Percentiles rank a stretch among this genome's conserved stretches.
Conservation (phyloP, 257 asterid species). For the Plantago ovata region DNA sequence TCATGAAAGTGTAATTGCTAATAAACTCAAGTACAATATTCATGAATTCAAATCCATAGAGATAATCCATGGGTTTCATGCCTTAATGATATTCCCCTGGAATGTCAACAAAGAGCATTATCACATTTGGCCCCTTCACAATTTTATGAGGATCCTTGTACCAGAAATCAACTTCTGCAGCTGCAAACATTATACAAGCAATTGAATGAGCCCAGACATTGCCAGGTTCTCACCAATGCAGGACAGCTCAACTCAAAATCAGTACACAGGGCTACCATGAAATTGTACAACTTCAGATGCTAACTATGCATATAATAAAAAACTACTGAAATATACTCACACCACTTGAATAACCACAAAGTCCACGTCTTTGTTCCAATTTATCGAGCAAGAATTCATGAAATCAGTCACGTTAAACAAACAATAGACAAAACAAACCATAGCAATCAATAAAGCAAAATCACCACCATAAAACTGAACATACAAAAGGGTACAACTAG, state of each 20-base stretch:
- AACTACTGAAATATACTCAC: too few species aligned
- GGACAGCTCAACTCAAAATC: slow-evolving; percentile 4
- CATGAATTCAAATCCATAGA: slow-evolving; percentile 15
- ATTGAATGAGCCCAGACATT: slow-evolving; percentile 10
- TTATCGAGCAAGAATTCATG: neutral
- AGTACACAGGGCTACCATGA: neutral
- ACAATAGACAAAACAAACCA: neutral
- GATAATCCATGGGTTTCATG: slow-evolving; percentile 7
- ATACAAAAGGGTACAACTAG: neutral
- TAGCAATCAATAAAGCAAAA: neutral
- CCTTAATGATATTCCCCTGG: slow-evolving; percentile 15
- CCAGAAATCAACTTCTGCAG: slow-evolving; percentile 19
- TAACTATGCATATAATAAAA: neutral
- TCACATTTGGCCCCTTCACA: slow-evolving; percentile 14
- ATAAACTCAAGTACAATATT: neutral
- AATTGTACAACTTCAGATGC: neutral
- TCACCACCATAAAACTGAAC: neutral
- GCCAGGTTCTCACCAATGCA: slow-evolving; percentile 15
- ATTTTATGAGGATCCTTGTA: slow-evolving; percentile 16
- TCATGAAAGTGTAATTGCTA: neutral
- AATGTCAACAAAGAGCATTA: slow-evolving; percentile 7
- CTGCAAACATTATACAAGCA: slow-evolving; percentile 9
- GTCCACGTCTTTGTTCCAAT: neutral
- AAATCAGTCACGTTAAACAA: neutral
- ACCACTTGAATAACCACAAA: neutral